Evolutionary conservation across 345 rosid species (phyloP).

Genomic region (Mallotus nudiflorus): DNA sequence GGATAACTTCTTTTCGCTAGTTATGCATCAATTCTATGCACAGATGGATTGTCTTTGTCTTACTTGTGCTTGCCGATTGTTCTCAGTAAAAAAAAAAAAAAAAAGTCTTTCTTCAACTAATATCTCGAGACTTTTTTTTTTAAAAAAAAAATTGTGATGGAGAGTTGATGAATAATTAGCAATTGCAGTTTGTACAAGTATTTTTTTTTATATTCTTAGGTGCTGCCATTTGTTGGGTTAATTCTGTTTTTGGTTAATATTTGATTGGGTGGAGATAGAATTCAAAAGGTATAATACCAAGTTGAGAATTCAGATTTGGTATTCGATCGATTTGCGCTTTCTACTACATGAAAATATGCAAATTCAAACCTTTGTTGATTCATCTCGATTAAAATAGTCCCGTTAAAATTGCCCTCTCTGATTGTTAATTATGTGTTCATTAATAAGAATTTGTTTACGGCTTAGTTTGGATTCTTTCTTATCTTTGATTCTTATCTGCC

Average conservation of each 20-base stretch:
- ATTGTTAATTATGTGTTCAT: no score
- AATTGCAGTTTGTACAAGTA: not conserved
- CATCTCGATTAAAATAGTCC: no score
- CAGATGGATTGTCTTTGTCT: not conserved
- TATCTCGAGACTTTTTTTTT: not conserved
- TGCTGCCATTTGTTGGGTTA: not conserved
- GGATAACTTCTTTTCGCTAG: not conserved
- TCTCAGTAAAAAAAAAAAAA: no score
- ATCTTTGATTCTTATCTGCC: conserved; percentile 12
- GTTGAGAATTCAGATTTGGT: no score
- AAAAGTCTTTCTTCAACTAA: not conserved
- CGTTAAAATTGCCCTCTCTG: no score
- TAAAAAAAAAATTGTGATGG: no score
- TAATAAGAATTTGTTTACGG: no score
- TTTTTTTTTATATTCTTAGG: no score
- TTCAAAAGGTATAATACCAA: not conserved
- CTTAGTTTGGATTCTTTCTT: conserved; percentile 14
- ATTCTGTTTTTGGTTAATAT: not conserved
- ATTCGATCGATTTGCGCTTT: conserved; percentile 1
- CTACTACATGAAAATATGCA: no score
- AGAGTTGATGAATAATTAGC: no score
- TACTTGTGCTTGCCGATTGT: conserved; percentile 2
- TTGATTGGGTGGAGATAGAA: not conserved
- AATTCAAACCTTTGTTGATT: no score
- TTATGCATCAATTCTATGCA: not conserved